Evolutionary conservation across 2,329 filamentous ascomycete genomes (phyloP).

Genomic region (Sphaerostilbella broomeana): DNA sequence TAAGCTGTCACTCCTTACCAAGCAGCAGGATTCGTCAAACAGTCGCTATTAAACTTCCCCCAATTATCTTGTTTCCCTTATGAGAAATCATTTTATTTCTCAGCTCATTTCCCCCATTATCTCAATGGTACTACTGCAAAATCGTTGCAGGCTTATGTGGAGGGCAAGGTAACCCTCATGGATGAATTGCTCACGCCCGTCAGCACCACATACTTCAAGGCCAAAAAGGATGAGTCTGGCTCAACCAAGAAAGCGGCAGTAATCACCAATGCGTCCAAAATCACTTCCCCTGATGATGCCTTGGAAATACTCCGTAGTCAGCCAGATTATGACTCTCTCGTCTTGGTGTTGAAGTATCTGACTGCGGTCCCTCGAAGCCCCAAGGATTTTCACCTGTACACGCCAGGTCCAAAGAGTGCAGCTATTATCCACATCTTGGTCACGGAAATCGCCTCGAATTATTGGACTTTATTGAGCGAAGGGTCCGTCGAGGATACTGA

Average conservation of each 20-base stretch:
- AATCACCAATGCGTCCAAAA: conserved; percentile 4
- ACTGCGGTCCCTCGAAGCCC: conserved; percentile 19
- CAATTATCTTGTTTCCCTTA: neutral
- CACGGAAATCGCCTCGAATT: conserved; percentile 69
- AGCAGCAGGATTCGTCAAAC: neutral
- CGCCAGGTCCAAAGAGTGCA: conserved; percentile 59
- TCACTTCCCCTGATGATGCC: conserved; percentile 40
- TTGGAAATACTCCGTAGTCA: conserved; percentile 56
- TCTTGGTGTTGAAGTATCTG: conserved; percentile 48
- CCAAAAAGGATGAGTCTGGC: conserved; percentile 27
- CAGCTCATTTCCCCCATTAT: neutral
- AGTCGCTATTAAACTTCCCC: neutral
- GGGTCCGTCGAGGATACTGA: conserved; percentile 23
- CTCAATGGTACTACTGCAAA: neutral
- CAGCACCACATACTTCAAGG: conserved; percentile 44
- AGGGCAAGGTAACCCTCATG: conserved; percentile 32
- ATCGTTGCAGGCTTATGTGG: neutral
- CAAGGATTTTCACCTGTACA: conserved; percentile 21
- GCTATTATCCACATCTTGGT: conserved; percentile 72
- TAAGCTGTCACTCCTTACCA: no score
- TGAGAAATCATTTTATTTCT: neutral
- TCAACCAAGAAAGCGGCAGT: conserved; percentile 13
- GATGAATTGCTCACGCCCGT: conserved; percentile 50
- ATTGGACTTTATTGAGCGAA: conserved; percentile 62
- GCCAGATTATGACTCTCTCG: conserved; percentile 53